These are phyloP conservation scores for Alternaria sp. DNA, from an alignment of 2,329 filamentous ascomycete species.

Conservation along the genomic window DNA sequence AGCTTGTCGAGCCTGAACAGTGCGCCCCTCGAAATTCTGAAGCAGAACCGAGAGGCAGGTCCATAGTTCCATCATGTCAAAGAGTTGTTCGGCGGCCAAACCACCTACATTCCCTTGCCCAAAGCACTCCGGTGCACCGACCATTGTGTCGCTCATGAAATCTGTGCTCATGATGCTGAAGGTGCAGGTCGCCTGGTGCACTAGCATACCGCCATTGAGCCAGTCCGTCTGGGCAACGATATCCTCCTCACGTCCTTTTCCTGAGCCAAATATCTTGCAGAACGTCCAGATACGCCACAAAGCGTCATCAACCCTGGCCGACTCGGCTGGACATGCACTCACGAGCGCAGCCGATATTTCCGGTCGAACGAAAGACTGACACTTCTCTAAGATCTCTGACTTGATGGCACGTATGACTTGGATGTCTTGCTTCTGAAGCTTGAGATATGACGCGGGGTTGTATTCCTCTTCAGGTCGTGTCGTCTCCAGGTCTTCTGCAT, in stretches of 20 bases:
- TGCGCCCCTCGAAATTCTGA: slow-evolving; percentile 64
- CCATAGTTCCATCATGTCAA: slow-evolving; percentile 73
- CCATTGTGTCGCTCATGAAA: slow-evolving; percentile 63
- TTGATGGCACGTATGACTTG: slow-evolving; percentile 65
- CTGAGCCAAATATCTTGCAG: slow-evolving; percentile 69
- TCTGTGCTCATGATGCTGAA: slow-evolving; percentile 60
- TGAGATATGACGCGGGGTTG: slow-evolving; percentile 62
- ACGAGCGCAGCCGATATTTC: slow-evolving; percentile 65
- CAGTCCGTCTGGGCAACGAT: slow-evolving; percentile 69
- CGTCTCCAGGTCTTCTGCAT: slow-evolving; percentile 53
- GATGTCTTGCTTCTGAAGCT: slow-evolving; percentile 62
- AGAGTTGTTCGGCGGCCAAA: slow-evolving; percentile 64
- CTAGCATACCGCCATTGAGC: slow-evolving; percentile 66
- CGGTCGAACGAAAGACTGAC: slow-evolving; percentile 64
- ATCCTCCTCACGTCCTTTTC: slow-evolving; percentile 67
- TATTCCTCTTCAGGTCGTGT: slow-evolving; percentile 62
- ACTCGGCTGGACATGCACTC: slow-evolving; percentile 56
- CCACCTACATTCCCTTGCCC: slow-evolving; percentile 65
- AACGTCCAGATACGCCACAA: slow-evolving; percentile 74
- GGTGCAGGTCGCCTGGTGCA: slow-evolving; percentile 57
- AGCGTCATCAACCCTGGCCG: slow-evolving; percentile 66
- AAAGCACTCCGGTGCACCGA: slow-evolving; percentile 67
- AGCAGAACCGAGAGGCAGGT: slow-evolving; percentile 67
- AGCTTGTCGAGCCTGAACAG: slow-evolving; percentile 62
- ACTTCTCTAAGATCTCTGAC: slow-evolving; percentile 62